Evolutionary conservation across 192 early-diverging fungal genomes (phyloP).

Genomic region (Mycoemilia scoparia): DNA sequence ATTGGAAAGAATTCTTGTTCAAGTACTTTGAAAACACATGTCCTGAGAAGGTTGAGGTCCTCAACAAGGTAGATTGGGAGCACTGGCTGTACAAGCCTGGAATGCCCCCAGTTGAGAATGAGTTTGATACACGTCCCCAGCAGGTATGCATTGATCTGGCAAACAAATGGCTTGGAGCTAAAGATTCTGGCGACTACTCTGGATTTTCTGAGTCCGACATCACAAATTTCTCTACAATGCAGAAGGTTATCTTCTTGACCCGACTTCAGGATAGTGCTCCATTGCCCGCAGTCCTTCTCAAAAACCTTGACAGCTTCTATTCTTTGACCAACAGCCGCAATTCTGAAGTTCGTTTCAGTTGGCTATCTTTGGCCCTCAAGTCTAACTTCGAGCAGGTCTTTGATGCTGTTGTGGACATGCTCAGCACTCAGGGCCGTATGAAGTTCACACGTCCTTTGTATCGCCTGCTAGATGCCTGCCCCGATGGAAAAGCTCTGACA

Average conservation of each 20-base stretch:
- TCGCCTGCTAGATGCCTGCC: slow-evolving; percentile 42
- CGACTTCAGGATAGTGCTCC: slow-evolving; percentile 42
- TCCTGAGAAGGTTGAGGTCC: slow-evolving; percentile 42
- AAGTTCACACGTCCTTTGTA: slow-evolving; percentile 80
- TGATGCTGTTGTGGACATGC: slow-evolving; percentile 55
- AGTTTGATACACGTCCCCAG: slow-evolving; percentile 77
- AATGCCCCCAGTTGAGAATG: slow-evolving; percentile 73
- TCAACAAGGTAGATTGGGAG: slow-evolving; percentile 80
- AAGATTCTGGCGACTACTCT: slow-evolving; percentile 23
- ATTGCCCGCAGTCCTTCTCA: slow-evolving; percentile 39
- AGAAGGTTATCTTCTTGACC: slow-evolving; percentile 75
- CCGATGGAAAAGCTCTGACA: slow-evolving; percentile 58
- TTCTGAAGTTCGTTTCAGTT: slow-evolving; percentile 72
- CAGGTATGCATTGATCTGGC: slow-evolving; percentile 63
- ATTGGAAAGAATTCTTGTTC: slow-evolving; percentile 74
- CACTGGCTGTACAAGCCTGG: slow-evolving; percentile 73
- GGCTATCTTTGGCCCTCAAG: slow-evolving; percentile 67
- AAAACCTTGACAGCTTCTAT: slow-evolving; percentile 54
- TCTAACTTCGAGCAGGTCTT: slow-evolving; percentile 59
- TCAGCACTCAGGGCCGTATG: slow-evolving; percentile 84
- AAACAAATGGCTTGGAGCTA: slow-evolving; percentile 49
- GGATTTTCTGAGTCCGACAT: slow-evolving; percentile 45
- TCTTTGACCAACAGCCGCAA: slow-evolving; percentile 50
- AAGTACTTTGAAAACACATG: slow-evolving; percentile 49
- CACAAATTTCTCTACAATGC: slow-evolving; percentile 49